Evolutionary conservation across 2,329 filamentous ascomycete genomes (phyloP), one percentile per base, ranked within the genome.

Genomic region (Dactylonectria estremocensis): DNA sequence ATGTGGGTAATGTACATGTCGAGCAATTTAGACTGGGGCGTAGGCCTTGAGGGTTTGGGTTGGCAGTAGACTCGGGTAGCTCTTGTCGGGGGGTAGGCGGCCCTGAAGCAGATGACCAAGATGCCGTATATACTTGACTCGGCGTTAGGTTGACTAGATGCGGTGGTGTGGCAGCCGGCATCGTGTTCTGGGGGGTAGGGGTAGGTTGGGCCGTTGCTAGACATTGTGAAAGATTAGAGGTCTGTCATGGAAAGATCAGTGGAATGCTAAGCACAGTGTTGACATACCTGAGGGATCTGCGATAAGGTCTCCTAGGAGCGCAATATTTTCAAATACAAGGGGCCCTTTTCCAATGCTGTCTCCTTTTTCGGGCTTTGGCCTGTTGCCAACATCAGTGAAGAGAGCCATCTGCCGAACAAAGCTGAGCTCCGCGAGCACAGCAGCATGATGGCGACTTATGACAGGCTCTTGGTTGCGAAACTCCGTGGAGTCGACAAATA

Each of bases 341-440:
- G 50, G 49, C 7, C 8, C 20, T 9, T 16, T n/a, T 3, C 33
- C 58, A n/a, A 40, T 20, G 14, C 8, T 7, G 18, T 43, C 13
- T 13, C 5, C 11, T n/a, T 56, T 3, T 40, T 31, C 11, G 16
- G 24, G 18, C 14, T 18, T 28, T 5, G 2, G 9, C 35, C 43
- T 37, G 5, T 46, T 10, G 11, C 2, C 31, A 16, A 43, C 13
- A 6, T 40, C 10, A 40, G 45, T 35, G 24, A 16, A 31, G n/a
- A 56, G 43, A 3, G 20, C 52, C 14, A 64, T 16, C 13, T 59
- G 55, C 22, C 55, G 55, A 5, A 64, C 11, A 24, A 48, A 59
- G 37, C 9, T 54, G 13, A 59, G 14, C 37, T 64, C 62, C 18
- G 55, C 55, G n/a, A 64, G 49, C 14, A 64, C 48, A 16, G 56